Evolutionary conservation across 768 basidiomycete species (phyloP).

Genomic region (Hemileccinum impolitum): DNA sequence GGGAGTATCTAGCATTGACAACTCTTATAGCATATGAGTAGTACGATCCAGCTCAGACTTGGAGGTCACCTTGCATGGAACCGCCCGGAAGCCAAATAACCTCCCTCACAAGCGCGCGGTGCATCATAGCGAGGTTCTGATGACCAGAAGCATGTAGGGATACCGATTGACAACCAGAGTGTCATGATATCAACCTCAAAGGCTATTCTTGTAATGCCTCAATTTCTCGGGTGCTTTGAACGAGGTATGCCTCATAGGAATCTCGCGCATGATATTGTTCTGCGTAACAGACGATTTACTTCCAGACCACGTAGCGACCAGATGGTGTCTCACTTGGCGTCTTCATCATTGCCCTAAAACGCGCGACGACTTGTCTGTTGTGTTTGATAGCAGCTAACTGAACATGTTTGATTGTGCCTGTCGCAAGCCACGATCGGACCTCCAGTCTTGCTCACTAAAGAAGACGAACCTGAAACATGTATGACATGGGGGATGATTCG

Average conservation of each 20-base stretch:
- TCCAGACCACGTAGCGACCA: background rate
- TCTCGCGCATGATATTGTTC: constrained; percentile 50
- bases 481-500: constrained; percentile 72
- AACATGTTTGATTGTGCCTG: constrained; percentile 85
- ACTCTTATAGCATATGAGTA: no score
- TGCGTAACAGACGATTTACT: constrained; percentile 13
- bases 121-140: no score
- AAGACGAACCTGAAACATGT: constrained; percentile 67
- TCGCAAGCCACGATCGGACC: background rate
- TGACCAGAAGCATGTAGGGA: no score
- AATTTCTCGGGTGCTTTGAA: constrained; percentile 57
- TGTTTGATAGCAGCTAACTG: constrained; percentile 75
- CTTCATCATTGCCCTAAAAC: constrained; percentile 54
- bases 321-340: constrained; percentile 42
- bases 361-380: constrained; percentile 67
- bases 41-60: no score
- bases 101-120: no score
- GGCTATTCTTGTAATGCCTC: constrained; percentile 59
- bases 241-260: constrained; percentile 56
- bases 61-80: no score
- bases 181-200: no score
- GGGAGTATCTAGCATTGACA: no score
- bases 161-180: no score
- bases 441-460: background rate
- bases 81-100: no score